Conservation (phyloP, 139 green algal species). For the Closterium sp. region DNA sequence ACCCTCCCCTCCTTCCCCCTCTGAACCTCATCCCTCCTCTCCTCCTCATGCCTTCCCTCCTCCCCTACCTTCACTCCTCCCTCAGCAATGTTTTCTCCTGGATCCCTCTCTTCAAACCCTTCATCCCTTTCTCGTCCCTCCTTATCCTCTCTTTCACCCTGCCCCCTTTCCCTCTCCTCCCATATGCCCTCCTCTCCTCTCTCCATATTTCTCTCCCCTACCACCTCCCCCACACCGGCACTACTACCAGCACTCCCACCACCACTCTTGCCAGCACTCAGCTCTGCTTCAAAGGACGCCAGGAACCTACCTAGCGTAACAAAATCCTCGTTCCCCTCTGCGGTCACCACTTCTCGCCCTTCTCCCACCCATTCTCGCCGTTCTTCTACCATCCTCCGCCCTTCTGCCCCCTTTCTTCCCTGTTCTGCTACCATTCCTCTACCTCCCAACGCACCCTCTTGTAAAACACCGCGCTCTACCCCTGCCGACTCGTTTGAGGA, state of each 20-base stretch:
- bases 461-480: not conserved
- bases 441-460: not conserved
- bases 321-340: not conserved
- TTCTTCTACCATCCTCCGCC: too few relatives aligned
- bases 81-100: not conserved
- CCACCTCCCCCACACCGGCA: not conserved
- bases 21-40: not conserved
- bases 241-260: too few relatives aligned
- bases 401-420: too few relatives aligned
- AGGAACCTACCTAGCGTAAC: not conserved
- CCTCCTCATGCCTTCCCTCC: not conserved
- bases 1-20: not conserved
- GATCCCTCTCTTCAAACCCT: not conserved
- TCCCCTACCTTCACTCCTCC: not conserved
- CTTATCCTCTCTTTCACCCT: not conserved
- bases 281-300: not conserved
- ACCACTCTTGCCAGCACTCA: not conserved
- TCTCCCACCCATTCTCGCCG: too few relatives aligned
- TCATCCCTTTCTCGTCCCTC: not conserved
- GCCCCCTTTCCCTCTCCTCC: not conserved
- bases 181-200: not conserved
- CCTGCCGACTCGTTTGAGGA: not conserved
- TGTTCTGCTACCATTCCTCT: not conserved
- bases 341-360: too few relatives aligned
- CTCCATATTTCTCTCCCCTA: not conserved